Evolutionary conservation across 2,329 filamentous ascomycete species (phyloP).

Genomic region (Cryphonectria parasitica): DNA sequence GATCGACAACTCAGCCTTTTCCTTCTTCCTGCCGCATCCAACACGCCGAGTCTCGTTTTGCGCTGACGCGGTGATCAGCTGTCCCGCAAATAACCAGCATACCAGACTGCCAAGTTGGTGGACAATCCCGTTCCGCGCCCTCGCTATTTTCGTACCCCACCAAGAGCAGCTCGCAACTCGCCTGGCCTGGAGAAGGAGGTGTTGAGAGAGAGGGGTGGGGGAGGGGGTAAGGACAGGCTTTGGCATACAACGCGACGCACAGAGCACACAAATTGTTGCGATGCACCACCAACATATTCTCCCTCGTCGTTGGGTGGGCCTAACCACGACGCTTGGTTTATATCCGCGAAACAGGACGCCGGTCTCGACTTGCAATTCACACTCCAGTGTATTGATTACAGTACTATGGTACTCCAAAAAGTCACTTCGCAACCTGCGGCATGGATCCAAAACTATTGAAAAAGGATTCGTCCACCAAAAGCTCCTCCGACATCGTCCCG

Average conservation of each 20-base stretch:
- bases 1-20: constrained; percentile 10
- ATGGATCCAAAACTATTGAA: not conserved
- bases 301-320: not conserved
- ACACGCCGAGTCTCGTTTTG: not conserved
- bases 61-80: not conserved
- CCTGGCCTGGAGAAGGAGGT: not conserved
- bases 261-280: not conserved
- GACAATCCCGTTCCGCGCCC: not conserved
- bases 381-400: not conserved
- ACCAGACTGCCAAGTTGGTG: not conserved
- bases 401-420: not conserved
- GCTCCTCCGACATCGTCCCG: constrained; percentile 2
- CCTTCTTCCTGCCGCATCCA: constrained; percentile 1
- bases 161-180: not conserved
- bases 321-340: not conserved
- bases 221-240: not conserved
- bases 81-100: not conserved
- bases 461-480: not conserved
- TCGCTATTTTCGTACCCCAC: not conserved
- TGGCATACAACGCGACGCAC: not conserved
- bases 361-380: not conserved
- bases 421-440: not conserved
- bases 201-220: not conserved
- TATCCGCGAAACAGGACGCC: not conserved
- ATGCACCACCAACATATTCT: not conserved